These are phyloP conservation scores for Cercospora sesami DNA, from an alignment of 2,329 filamentous ascomycete species.

Conservation along the genomic window DNA sequence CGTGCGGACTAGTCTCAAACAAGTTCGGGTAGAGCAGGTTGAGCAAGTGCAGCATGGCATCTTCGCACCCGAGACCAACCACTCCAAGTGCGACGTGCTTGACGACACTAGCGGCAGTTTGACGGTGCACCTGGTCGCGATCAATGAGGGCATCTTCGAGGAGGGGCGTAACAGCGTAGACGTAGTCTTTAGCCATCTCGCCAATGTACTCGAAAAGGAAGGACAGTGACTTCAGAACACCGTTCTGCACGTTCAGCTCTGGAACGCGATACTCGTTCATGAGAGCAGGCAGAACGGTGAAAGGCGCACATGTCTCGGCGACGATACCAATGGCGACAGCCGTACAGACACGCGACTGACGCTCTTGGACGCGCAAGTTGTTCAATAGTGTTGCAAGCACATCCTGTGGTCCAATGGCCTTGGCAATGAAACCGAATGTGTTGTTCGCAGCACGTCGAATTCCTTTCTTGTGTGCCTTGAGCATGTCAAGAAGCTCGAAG, in stretches of 20 bases:
- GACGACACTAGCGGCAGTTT: slow-evolving; percentile 93
- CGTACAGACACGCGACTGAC: slow-evolving; percentile 96
- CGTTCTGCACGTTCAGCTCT: slow-evolving; percentile 97
- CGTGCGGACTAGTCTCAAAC: slow-evolving; percentile 96
- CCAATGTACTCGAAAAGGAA: slow-evolving; percentile 99
- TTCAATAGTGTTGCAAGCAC: slow-evolving; percentile 93
- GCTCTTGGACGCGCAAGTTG: slow-evolving; percentile 94
- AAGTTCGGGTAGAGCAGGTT: slow-evolving; percentile 96
- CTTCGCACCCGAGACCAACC: slow-evolving; percentile 95
- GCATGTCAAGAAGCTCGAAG: slow-evolving; percentile 97
- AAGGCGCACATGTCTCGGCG: slow-evolving; percentile 95
- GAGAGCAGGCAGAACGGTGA: slow-evolving; percentile 94
- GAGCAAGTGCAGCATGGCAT: slow-evolving; percentile 96
- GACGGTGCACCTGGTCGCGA: slow-evolving; percentile 94
- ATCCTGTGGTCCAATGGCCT: slow-evolving; percentile 97
- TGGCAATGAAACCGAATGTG: slow-evolving; percentile 98
- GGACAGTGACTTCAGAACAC: slow-evolving; percentile 92
- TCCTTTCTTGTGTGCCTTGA: slow-evolving; percentile 99
- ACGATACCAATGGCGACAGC: slow-evolving; percentile 98
- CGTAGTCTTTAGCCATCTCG: slow-evolving; percentile 98
- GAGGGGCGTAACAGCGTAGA: slow-evolving; percentile 93
- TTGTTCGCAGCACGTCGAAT: slow-evolving; percentile 98
- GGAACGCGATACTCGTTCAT: slow-evolving; percentile 99
- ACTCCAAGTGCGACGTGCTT: slow-evolving; percentile 97
- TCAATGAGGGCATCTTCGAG: slow-evolving; percentile 97